A percentile compares a stretch with the other conserved stretches of the same genome.
phyloP scores from a whole-genome alignment of 169 alveolate species.

The Fabrea salina region DNA sequence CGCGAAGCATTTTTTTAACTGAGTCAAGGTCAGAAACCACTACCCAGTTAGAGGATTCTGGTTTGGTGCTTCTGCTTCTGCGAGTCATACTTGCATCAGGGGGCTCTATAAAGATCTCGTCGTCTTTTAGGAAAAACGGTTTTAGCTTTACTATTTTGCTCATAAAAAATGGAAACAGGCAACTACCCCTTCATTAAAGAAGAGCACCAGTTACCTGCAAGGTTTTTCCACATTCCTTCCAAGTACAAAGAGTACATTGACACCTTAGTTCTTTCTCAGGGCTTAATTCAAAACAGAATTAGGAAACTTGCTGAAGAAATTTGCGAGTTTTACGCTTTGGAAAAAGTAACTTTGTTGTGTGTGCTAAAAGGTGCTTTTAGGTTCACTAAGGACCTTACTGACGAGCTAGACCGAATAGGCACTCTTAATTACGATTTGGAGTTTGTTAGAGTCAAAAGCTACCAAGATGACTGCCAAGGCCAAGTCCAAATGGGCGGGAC shows the following conservation, averaged over 20 bases:
- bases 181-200: background rate
- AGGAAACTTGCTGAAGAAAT: conserved; percentile 21
- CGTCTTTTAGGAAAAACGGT: too few species aligned
- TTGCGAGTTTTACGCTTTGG: background rate
- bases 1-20: background rate
- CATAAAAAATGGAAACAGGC: background rate
- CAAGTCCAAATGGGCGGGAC: background rate
- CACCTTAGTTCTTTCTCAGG: background rate
- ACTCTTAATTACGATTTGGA: background rate
- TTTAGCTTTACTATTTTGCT: too few species aligned
- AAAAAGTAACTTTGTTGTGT: background rate
- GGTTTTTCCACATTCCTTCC: background rate
- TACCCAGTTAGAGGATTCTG: too few species aligned
- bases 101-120: too few species aligned
- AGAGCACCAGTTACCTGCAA: background rate
- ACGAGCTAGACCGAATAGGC: background rate
- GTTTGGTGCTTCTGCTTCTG: too few species aligned
- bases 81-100: too few species aligned
- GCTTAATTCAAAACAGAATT: conserved; percentile 4
- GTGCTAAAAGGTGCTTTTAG: conserved; percentile 30
- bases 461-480: background rate
- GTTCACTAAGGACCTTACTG: background rate
- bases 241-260: conserved; percentile 3
- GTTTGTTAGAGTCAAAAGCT: conserved; percentile 27
- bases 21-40: too few species aligned